phyloP scores from a whole-genome alignment of 1,284 basidiomycete genomes.

The Hemileia vastatrix region DNA sequence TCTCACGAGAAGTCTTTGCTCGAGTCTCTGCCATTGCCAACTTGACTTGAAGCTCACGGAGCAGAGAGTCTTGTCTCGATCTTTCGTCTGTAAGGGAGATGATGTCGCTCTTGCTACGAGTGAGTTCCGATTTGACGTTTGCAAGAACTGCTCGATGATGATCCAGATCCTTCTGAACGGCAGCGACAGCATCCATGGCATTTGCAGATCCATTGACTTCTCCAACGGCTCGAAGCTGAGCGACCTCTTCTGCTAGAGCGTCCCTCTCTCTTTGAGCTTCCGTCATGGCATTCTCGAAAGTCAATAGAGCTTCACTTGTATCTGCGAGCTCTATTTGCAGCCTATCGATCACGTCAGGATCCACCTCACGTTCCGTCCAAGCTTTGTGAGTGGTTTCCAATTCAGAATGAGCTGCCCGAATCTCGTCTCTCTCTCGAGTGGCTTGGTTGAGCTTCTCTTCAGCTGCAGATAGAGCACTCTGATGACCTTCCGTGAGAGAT shows the following conservation, averaged over 20 bases:
- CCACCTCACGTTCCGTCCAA: slow-evolving; percentile 22
- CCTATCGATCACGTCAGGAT: slow-evolving; percentile 34
- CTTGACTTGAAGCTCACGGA: slow-evolving; percentile 67
- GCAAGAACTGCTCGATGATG: slow-evolving; percentile 62
- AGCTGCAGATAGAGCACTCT: neutral
- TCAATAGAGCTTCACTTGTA: slow-evolving; percentile 41
- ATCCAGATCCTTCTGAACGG: no score
- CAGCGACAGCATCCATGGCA: neutral
- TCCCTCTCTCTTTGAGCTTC: slow-evolving; percentile 43
- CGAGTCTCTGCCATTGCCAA: slow-evolving; percentile 50
- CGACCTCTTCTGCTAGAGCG: slow-evolving; percentile 29
- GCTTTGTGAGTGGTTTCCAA: neutral
- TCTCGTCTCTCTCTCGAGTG: neutral
- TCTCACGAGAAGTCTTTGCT: slow-evolving; percentile 12
- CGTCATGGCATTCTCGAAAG: slow-evolving; percentile 41
- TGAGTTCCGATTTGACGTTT: slow-evolving; percentile 44
- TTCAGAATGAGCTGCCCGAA: neutral
- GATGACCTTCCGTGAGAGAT: neutral
- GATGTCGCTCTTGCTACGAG: slow-evolving; percentile 33
- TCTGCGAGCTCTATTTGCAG: slow-evolving; percentile 39
- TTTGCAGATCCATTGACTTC: slow-evolving; percentile 1
- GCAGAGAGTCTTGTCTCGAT: slow-evolving; percentile 28
- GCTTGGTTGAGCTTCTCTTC: neutral
- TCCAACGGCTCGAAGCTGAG: slow-evolving; percentile 25
- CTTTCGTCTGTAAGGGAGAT: slow-evolving; percentile 31